Base-by-base conservation (phyloP, 768 basidiomycete genomes). In the Naganishia kalamii region DNA sequence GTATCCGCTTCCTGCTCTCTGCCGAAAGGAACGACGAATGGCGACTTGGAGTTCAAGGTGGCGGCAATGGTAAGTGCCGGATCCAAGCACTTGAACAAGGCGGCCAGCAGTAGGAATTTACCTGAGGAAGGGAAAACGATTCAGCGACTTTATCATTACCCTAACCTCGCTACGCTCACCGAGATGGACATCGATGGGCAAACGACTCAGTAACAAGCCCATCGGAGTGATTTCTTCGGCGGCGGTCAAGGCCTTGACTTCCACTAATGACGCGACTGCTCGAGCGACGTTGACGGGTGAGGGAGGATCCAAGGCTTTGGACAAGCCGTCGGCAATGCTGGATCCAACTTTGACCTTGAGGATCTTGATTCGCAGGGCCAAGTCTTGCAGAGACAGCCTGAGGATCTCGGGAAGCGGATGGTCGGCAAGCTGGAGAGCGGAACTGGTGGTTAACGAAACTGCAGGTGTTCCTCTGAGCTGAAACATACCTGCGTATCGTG, bases 31-130 rank as follows among this genome's bases (percentile, higher is more conserved):
- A 88, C 84, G 23, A 97, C 77, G 75, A 97, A 99, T 0, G 93
- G 94, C 1, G 89, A 90, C 76, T 97, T 98, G 0, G 90, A 87
- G 73, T 89, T 93, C 44, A 98, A 80, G 0, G 89, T 85, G 6
- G 94, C 94, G 17, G 91, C 92, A 65, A 99, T 92, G 5, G 94
- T 96, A 52, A 99, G 81, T n/a, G 92, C 94, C 1, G 93, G 90
- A 78, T 98, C 94, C 67, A 98, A 80, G 75, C 94, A 98, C 48
- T 85, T 85, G 76, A 97, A 89, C 41, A 92, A 75, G 1, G 87
- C 86, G 5, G 92, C 88, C 27, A 86, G 85, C 44, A 98, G 81
- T 17, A 98, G 81, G 74, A 97, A 89, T 80, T 97, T 96, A 19
- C 70, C 70, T 70, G 65, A 17, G 5, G 40, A 21, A 49, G 27